Percentiles rank a stretch among this genome's conserved stretches.
Conservation (phyloP, 176 grass and related monocot genomes). For the Oryza australiensis region DNA sequence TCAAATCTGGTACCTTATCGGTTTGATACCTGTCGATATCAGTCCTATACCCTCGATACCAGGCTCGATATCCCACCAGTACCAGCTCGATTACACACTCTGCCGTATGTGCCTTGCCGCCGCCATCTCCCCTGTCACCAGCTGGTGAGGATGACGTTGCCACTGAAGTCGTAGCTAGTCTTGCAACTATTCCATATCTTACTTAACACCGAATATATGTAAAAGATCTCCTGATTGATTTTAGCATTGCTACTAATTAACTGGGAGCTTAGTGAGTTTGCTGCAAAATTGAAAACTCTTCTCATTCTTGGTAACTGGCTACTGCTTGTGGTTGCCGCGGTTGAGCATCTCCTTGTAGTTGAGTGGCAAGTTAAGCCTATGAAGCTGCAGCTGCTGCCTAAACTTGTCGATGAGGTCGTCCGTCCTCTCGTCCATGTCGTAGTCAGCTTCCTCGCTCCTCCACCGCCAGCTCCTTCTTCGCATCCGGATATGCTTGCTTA, state of each 20-base stretch:
- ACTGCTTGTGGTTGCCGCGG: conserved; percentile 33
- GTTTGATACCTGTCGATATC: too few relatives aligned
- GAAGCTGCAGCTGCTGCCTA: conserved; percentile 74
- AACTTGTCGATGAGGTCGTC: conserved; percentile 83
- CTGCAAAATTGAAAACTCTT: background rate
- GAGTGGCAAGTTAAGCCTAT: conserved; percentile 80
- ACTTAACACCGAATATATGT: background rate
- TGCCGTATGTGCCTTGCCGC: too few relatives aligned
- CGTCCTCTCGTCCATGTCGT: conserved; percentile 49
- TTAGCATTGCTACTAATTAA: background rate
- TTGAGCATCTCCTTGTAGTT: conserved; percentile 82
- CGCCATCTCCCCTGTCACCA: too few relatives aligned
- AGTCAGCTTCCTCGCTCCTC: conserved; percentile 18
- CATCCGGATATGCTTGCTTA: background rate
- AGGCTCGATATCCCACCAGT: too few relatives aligned
- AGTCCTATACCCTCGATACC: too few relatives aligned
- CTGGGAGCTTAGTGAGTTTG: background rate
- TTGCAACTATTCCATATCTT: background rate
- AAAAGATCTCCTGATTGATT: background rate
- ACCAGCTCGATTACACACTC: too few relatives aligned
- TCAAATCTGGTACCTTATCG: too few relatives aligned
- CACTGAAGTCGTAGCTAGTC: background rate
- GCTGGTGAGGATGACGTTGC: too few relatives aligned
- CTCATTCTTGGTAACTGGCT: background rate
- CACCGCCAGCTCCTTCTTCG: background rate